phyloP scores from a whole-genome alignment of 2,329 filamentous ascomycete genomes.

The Calycina marina region DNA sequence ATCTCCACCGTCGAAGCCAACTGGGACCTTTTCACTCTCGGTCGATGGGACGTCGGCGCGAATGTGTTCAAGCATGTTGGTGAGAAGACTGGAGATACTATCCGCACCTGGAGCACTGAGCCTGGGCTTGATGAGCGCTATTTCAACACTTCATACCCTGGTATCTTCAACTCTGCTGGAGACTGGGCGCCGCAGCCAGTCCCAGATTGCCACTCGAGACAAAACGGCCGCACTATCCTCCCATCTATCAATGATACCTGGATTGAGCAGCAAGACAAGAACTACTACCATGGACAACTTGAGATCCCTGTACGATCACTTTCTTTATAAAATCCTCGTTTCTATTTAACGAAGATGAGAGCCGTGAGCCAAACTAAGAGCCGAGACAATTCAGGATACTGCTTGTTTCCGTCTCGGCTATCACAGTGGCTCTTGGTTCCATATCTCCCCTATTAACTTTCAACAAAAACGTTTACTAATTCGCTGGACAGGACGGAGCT shows the following conservation, averaged over 20 bases:
- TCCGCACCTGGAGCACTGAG: conserved; percentile 16
- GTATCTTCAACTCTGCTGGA: conserved; percentile 21
- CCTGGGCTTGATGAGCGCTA: conserved; percentile 23
- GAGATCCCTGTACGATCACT: too few species aligned
- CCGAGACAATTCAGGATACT: too few species aligned
- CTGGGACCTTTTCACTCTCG: conserved; percentile 52
- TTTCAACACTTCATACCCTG: conserved; percentile 31
- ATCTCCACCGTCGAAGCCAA: conserved; percentile 54
- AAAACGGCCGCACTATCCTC: conserved; percentile 20
- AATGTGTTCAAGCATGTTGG: conserved; percentile 53
- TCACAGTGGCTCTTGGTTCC: too few species aligned
- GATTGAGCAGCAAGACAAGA: conserved; percentile 14
- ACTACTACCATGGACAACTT: conserved; percentile 18
- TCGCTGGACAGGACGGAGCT: conserved; percentile 8
- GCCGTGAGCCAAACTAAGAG: too few species aligned
- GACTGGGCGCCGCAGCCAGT: conserved; percentile 22
- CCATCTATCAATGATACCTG: conserved; percentile 18
- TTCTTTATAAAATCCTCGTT: too few species aligned
- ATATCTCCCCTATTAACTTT: too few species aligned
- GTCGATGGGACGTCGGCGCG: conserved; percentile 57
- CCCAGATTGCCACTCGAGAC: conserved; percentile 19
- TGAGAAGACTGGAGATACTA: conserved; percentile 40
- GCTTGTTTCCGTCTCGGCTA: too few species aligned
- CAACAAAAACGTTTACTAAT: too few species aligned
- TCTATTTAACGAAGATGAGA: too few species aligned